A percentile compares a stretch with the other conserved stretches of the same genome.
phyloP scores from a whole-genome alignment of 805 yeast genomes.

The Metschnikowia arizonensis region DNA sequence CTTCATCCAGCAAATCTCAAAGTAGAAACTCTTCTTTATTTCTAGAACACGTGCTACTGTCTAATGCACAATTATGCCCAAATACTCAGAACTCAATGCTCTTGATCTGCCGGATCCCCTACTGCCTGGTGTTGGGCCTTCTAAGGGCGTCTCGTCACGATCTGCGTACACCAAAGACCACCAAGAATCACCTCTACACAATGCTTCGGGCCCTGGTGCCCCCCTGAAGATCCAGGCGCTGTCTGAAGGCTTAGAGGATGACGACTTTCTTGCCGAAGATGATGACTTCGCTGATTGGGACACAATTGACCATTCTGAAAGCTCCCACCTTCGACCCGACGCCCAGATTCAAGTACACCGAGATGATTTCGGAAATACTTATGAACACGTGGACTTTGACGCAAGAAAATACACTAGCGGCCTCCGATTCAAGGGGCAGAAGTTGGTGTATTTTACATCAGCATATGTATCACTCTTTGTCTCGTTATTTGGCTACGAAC shows the following conservation, averaged over 20 bases:
- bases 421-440: conserved; percentile 35
- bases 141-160: too few species aligned
- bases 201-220: background rate
- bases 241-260: background rate
- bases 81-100: background rate
- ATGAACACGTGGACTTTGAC: conserved; percentile 37
- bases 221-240: background rate
- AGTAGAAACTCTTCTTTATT: background rate
- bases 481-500: conserved; percentile 32
- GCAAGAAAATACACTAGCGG: conserved; percentile 29
- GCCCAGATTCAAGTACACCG: conserved; percentile 4
- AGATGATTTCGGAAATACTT: conserved; percentile 34
- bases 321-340: conserved; percentile 9
- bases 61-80: conserved; percentile 1
- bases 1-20: background rate
- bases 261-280: conserved; percentile 2
- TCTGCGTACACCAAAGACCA: background rate
- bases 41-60: background rate
- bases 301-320: conserved; percentile 11
- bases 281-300: conserved; percentile 17
- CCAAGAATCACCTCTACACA: background rate
- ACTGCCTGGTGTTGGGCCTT: background rate
- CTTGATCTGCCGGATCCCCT: conserved; percentile 1
- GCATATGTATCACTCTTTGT: conserved; percentile 44
- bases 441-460: conserved; percentile 41